A percentile compares a stretch with the other conserved stretches of the same genome.
These are phyloP conservation scores for Elymus sibiricus DNA, from an alignment of 176 grass and related monocot genomes.

Conservation along the genomic window DNA sequence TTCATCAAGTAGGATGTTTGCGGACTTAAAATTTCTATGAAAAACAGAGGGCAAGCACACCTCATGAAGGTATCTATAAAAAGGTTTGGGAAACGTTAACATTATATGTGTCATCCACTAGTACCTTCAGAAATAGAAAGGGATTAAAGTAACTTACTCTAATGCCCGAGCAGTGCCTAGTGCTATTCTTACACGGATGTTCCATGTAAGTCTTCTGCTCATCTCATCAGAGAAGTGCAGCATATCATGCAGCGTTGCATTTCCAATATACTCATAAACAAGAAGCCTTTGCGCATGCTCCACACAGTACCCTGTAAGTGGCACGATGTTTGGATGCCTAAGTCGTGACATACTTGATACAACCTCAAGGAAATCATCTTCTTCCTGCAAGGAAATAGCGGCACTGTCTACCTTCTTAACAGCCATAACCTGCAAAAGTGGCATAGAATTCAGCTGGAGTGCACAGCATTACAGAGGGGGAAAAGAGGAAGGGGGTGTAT, in stretches of 20 bases:
- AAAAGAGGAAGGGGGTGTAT: neutral
- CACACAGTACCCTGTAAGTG: constrained; percentile 81
- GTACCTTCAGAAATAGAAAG: constrained; percentile 18
- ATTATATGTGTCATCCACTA: neutral
- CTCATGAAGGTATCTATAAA: constrained; percentile 89
- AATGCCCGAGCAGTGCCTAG: constrained; percentile 85
- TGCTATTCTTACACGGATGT: constrained; percentile 75
- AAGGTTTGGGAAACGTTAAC: neutral
- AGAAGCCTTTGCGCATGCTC: constrained; percentile 91
- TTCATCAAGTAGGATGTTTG: constrained; percentile 96
- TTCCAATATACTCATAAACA: constrained; percentile 85
- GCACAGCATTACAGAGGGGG: neutral
- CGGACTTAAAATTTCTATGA: constrained; percentile 94
- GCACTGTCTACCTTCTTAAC: constrained; percentile 94
- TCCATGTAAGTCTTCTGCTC: constrained; percentile 84
- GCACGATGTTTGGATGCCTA: constrained; percentile 89
- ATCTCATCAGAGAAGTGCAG: constrained; percentile 81
- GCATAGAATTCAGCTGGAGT: constrained; percentile 25
- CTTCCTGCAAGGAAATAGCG: constrained; percentile 81
- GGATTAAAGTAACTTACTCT: constrained; percentile 64
- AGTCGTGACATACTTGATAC: constrained; percentile 89
- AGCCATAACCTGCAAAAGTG: constrained; percentile 75
- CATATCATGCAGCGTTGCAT: constrained; percentile 78
- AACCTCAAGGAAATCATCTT: constrained; percentile 92
- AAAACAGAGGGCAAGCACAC: constrained; percentile 92